Conservation (phyloP, 2,329 filamentous ascomycete species). For the Venturia asperata region DNA sequence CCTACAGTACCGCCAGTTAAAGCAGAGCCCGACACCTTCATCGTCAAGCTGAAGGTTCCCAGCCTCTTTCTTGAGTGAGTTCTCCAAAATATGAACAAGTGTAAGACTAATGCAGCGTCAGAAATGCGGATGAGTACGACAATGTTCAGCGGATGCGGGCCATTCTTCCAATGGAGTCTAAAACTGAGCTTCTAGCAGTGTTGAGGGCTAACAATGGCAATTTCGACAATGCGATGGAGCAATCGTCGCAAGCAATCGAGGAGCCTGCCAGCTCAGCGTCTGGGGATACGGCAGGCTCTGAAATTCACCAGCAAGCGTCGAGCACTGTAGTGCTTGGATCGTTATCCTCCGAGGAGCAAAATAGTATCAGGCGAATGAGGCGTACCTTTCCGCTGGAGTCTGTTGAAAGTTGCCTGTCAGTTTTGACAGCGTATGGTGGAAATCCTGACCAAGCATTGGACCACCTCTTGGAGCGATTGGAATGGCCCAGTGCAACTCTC, state of each 20-base stretch:
- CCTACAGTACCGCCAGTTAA: not conserved
- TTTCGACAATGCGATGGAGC: not conserved
- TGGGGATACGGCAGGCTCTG: not conserved
- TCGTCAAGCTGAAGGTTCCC: not conserved
- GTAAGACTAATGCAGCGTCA: not conserved
- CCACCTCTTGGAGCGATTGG: not conserved
- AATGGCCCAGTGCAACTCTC: not conserved
- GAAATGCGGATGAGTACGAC: not conserved
- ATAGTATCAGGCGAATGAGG: not conserved
- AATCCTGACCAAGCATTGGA: not conserved
- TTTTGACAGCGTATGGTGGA: not conserved
- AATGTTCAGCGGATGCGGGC: not conserved
- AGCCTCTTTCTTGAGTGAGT: not conserved
- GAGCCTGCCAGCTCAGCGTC: not conserved
- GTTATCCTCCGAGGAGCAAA: not conserved
- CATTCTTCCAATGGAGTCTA: not conserved
- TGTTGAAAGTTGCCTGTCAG: not conserved
- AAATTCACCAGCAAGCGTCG: not conserved
- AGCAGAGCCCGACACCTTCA: no score
- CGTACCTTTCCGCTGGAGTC: not conserved
- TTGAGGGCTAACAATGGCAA: not conserved
- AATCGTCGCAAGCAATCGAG: not conserved
- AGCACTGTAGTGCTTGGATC: not conserved
- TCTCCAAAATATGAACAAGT: no score
- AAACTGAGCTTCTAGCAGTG: not conserved